Evolutionary conservation across 2,329 filamentous ascomycete genomes (phyloP), one percentile per base, ranked within the genome.

Genomic region (Beauveria australis): DNA sequence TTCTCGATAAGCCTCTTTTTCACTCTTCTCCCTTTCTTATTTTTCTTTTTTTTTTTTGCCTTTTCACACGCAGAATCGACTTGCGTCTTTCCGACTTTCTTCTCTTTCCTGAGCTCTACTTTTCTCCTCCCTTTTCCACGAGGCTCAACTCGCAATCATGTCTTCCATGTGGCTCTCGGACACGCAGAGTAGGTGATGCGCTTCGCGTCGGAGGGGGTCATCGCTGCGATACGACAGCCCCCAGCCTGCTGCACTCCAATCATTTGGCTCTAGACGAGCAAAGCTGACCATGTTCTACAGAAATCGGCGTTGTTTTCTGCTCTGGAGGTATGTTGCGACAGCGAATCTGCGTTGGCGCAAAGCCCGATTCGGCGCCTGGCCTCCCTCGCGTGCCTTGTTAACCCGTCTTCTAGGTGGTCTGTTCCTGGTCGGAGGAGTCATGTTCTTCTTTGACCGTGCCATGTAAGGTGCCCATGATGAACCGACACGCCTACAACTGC

Each of bases 231-330:
- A 28, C 4, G 7, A 47, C 48, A 57, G 57, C 40, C 59, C 19
- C 56, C 24, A 41, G 54, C 53, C 41, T 3, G 24, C 19, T 12
- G 44, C 53, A 2, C 43, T 16, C 40, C 22, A 10, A 14, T 30
- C 4, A 40, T 24, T 24, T 44, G 33, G 37, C 19, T 12, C 2
- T 24, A 48, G 3, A 22, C 18, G 12, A 46, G 43, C 18, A 52
- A 66, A 58, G 65, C 74, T 78, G 62, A 78, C 70, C 59, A 62
- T 3, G 2, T 41, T 61, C n/a, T 53, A 68, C 70, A 97, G 94
- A 99, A 77, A 89, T 97, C 70, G 94, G 94, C 68, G 92, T 97
- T 64, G 91, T 92, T 73, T 99, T 99, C 81, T 97, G 94, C 83
- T 94, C 91, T 71, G 93, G 92, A 71, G 93, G 92, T 96, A 88